These are phyloP conservation scores for Myotisia sp. DNA, from an alignment of 2,329 filamentous ascomycete species.

Conservation along the genomic window DNA sequence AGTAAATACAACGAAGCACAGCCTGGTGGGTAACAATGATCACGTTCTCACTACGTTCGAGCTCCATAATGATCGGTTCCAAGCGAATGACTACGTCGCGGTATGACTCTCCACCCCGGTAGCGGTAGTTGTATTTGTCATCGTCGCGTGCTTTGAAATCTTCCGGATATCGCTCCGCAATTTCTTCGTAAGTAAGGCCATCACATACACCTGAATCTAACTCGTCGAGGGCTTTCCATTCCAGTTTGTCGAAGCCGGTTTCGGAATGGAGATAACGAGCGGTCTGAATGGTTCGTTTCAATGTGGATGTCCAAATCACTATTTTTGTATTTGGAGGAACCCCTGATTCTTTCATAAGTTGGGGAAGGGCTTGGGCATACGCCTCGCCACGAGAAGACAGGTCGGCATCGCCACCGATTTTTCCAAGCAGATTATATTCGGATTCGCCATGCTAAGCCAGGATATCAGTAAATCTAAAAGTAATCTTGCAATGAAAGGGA, in stretches of 20 bases:
- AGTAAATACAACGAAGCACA: conserved; percentile 90
- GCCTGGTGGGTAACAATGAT: conserved; percentile 97
- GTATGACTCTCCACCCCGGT: conserved; percentile 89
- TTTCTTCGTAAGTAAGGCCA: conserved; percentile 88
- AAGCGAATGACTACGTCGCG: conserved; percentile 94
- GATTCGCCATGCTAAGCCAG: conserved; percentile 92
- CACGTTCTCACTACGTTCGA: conserved; percentile 91
- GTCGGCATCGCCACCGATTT: conserved; percentile 83
- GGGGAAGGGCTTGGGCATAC: conserved; percentile 73
- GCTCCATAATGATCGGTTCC: conserved; percentile 98
- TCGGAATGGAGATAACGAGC: conserved; percentile 64
- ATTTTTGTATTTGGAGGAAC: conserved; percentile 52
- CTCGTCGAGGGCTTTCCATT: conserved; percentile 98
- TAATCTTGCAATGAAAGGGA: neutral
- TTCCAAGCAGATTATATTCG: conserved; percentile 73
- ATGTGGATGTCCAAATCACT: conserved; percentile 61
- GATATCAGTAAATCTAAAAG: conserved; percentile 3
- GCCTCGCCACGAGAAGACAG: conserved; percentile 74
- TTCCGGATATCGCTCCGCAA: conserved; percentile 78
- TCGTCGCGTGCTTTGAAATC: conserved; percentile 92
- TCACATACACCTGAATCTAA: conserved; percentile 94
- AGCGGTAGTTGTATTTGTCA: conserved; percentile 99
- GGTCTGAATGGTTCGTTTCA: conserved; percentile 80
- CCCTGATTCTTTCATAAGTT: conserved; percentile 70
- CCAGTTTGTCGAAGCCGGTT: conserved; percentile 68